These are phyloP conservation scores for Geosmithia morbida DNA, from an alignment of 2,329 filamentous ascomycete genomes.

Conservation along the genomic window DNA sequence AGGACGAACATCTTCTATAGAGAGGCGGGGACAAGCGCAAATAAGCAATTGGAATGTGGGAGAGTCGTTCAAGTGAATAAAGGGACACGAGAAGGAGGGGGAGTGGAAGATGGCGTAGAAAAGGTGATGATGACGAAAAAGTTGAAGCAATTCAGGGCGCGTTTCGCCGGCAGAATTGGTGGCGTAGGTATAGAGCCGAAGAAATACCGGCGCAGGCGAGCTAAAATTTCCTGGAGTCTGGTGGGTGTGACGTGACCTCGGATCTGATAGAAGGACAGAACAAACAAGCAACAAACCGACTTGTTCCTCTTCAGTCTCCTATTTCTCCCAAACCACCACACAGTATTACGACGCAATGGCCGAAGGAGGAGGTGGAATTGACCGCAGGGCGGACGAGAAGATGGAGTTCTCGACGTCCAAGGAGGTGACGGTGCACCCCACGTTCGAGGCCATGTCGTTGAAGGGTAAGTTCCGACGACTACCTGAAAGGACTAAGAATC, in stretches of 20 bases:
- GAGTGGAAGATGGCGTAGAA: not conserved
- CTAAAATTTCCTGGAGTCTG: not conserved
- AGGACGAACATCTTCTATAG: slow-evolving; percentile 64
- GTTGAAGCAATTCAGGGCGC: not conserved
- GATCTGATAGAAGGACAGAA: not conserved
- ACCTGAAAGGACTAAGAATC: not conserved
- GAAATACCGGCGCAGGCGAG: not conserved
- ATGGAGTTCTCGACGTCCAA: slow-evolving; percentile 98
- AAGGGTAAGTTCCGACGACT: slow-evolving; percentile 43
- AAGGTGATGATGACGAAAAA: not conserved
- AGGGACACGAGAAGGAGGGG: not conserved
- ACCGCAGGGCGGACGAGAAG: slow-evolving; percentile 85
- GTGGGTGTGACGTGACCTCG: not conserved
- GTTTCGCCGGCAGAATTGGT: not conserved
- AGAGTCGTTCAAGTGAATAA: not conserved
- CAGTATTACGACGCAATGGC: slow-evolving; percentile 49
- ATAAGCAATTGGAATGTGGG: not conserved
- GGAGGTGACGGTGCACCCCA: slow-evolving; percentile 89
- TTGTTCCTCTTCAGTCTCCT: not conserved
- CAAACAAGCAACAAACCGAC: not conserved
- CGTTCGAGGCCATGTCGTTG: slow-evolving; percentile 89
- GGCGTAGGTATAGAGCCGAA: not conserved
- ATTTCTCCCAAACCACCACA: not conserved
- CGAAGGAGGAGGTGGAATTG: slow-evolving; percentile 60
- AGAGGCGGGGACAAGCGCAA: not conserved